Base-by-base conservation (phyloP, 805 yeast species). In the Ogataea kodamae region DNA sequence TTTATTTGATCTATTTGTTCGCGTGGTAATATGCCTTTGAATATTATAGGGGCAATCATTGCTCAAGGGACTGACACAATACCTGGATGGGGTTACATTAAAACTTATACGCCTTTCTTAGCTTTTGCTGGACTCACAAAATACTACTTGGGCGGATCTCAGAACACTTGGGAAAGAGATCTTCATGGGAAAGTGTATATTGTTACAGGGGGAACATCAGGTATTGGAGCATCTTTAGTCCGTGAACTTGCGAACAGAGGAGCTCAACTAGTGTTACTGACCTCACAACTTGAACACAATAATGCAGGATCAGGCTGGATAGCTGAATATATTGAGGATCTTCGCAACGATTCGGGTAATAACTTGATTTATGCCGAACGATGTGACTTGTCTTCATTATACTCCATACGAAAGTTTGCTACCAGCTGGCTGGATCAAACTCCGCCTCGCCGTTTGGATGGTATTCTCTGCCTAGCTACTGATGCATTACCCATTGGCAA, bases 161-260 rank as follows among this genome's bases (percentile, higher is more conserved):
- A 72, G 13, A 92, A 90, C 60, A 83, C 88, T 0, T 90, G 96
- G 96, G 95, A 86, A 42, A 70, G 97, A 40, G 89, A 88, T 45
- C 61, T 90, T 55, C 96, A 92, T 54, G 97, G 97, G 1, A 78
- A 79, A 50, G 97, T 89, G 4, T 82, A 69, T 49, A 65, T 84
- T 13, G 68, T 85, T 5, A 82, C 92, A 0, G 98, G 98, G n/a
- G 98, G 95, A 2, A 90, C 97, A 0, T 72, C 94, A 1, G 97
- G 97, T 0, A 56, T 87, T 40, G 98, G 98, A 1, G 81, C 90
- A 0, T 72, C 75, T 3, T 71, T 84, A 4, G 92, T 76, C 0
- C 66, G 69, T 22, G 88, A 88, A 19, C 55, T 92, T 49, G 97
- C 97, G 0, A 35, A 46, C 0, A 61, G 75, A 31, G 98, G 98